phyloP scores from a whole-genome alignment of 495 filamentous ascomycete genomes.

The Emericellopsis terricola region DNA sequence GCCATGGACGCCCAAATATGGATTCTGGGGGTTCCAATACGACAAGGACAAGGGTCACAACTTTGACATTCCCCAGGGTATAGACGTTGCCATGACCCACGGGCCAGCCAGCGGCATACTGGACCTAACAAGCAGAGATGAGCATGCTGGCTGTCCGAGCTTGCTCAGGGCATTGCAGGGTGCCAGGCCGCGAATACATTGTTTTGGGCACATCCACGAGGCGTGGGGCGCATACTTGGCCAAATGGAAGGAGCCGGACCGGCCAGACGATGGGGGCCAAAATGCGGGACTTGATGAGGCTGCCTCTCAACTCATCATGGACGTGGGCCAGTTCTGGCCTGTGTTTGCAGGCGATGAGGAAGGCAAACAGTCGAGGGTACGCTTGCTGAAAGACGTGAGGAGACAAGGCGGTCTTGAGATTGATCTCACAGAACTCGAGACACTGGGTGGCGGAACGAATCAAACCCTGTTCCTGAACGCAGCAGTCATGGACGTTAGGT shows the following conservation, averaged over 20 bases:
- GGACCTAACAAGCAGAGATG: constrained; percentile 19
- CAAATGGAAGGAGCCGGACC: constrained; percentile 35
- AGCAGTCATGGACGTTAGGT: constrained; percentile 26
- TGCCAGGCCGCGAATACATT: constrained; percentile 36
- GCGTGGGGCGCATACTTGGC: constrained; percentile 43
- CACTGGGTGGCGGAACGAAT: constrained; percentile 23
- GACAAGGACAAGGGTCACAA: constrained; percentile 24
- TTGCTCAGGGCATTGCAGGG: constrained; percentile 33
- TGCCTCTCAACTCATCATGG: constrained; percentile 24
- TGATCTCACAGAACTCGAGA: constrained; percentile 11
- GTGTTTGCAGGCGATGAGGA: constrained; percentile 7
- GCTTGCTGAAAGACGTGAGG: neutral
- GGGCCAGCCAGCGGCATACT: constrained; percentile 42
- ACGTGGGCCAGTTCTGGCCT: constrained; percentile 3
- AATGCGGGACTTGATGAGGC: constrained; percentile 21
- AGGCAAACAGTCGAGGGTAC: neutral
- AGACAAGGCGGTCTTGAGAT: constrained; percentile 2
- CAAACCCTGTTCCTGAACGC: constrained; percentile 61
- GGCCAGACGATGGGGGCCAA: constrained; percentile 10
- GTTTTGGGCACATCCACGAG: constrained; percentile 58
- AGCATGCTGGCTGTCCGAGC: constrained; percentile 31
- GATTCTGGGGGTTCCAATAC: constrained; percentile 46
- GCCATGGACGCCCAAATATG: constrained; percentile 42
- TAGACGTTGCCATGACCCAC: constrained; percentile 56
- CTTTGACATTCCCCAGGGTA: constrained; percentile 26